These are phyloP conservation scores for Gentiana macrophylla DNA, from an alignment of 257 asterid genomes.

Conservation along the genomic window DNA sequence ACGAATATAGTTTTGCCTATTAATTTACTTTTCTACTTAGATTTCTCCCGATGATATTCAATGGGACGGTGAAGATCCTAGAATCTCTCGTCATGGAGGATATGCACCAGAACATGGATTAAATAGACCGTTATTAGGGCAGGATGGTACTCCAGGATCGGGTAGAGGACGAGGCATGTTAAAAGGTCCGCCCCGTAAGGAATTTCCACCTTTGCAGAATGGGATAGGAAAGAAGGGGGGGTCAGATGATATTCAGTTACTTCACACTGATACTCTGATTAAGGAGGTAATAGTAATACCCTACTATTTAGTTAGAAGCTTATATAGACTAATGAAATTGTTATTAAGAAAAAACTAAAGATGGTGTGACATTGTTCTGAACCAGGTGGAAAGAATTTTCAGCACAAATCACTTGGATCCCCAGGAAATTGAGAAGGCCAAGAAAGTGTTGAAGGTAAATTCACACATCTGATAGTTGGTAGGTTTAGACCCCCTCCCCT, in stretches of 20 bases:
- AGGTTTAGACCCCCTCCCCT: too few species aligned
- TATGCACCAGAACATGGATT: conserved; percentile 62
- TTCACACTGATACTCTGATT: conserved; percentile 72
- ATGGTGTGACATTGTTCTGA: conserved; percentile 12
- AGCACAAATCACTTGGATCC: conserved; percentile 65
- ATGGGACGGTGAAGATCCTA: conserved; percentile 87
- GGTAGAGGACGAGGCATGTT: conserved; percentile 82
- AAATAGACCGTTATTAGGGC: conserved; percentile 54
- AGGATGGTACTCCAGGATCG: conserved; percentile 52
- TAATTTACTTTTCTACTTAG: conserved; percentile 19
- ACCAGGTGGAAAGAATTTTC: conserved; percentile 79
- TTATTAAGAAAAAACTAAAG: background rate
- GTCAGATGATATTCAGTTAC: conserved; percentile 61
- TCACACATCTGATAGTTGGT: background rate
- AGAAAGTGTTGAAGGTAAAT: conserved; percentile 75
- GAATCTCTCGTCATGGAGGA: conserved; percentile 55
- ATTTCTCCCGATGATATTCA: conserved; percentile 83
- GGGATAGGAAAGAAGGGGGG: conserved; percentile 72
- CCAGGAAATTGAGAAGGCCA: conserved; percentile 76
- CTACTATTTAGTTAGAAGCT: background rate
- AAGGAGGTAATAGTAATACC: conserved; percentile 53
- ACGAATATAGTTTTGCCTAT: too few species aligned
- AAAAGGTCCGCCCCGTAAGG: conserved; percentile 68
- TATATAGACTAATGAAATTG: background rate
- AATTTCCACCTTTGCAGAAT: conserved; percentile 61